Evolutionary conservation across 2,329 filamentous ascomycete species (phyloP).

Genomic region (Sporothrix dimorphospora): DNA sequence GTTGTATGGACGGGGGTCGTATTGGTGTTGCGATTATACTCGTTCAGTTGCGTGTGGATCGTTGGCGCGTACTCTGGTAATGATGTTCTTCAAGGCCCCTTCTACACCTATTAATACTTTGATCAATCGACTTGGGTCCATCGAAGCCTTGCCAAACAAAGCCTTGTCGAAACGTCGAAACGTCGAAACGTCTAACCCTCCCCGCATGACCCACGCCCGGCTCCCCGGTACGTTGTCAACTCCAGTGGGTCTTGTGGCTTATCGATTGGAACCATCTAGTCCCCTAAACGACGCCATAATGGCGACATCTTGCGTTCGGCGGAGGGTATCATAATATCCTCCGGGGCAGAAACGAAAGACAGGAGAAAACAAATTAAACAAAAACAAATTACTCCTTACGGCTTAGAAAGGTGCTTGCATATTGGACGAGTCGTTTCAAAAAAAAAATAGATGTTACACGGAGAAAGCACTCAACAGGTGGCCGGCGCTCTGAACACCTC

Average conservation of each 20-base stretch:
- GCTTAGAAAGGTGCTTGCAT: background rate
- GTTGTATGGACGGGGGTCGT: background rate
- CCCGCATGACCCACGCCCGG: too few relatives aligned
- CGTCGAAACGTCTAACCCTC: too few relatives aligned
- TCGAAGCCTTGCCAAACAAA: too few relatives aligned
- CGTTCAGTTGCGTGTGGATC: background rate
- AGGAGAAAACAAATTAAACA: background rate
- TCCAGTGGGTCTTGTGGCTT: background rate
- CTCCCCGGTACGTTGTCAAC: too few relatives aligned
- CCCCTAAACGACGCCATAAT: conserved; percentile 27
- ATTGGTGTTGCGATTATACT: background rate
- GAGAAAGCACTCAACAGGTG: background rate
- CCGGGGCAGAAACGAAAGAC: conserved; percentile 16
- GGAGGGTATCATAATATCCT: conserved; percentile 29
- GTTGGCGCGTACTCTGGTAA: background rate
- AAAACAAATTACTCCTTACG: background rate
- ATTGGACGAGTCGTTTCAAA: background rate
- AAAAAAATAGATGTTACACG: background rate
- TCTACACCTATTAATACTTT: too few relatives aligned
- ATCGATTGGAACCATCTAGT: background rate
- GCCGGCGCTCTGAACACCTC: background rate
- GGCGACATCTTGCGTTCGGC: conserved; percentile 32
- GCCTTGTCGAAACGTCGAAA: too few relatives aligned
- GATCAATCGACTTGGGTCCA: too few relatives aligned
- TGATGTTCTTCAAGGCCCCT: too few relatives aligned